Conservation (phyloP, 495 filamentous ascomycete species). For the Penicillium bialowiezense region DNA sequence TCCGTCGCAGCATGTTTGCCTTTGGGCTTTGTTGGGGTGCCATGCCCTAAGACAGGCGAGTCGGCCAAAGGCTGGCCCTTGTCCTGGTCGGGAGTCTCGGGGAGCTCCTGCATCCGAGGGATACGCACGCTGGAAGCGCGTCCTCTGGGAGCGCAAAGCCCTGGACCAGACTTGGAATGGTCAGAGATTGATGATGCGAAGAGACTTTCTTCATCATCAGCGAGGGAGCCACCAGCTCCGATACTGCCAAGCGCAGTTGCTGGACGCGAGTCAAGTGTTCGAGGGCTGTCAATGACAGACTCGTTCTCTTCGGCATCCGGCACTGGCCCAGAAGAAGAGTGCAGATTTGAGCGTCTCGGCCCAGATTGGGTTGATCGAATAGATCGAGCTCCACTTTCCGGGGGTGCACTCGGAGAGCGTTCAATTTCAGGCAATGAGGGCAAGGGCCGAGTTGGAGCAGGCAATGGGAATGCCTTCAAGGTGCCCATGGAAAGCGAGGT, state of each 20-base stretch:
- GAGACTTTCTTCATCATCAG: constrained; percentile 10
- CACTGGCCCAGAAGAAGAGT: constrained; percentile 13
- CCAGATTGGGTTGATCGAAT: constrained; percentile 3
- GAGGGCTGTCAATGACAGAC: constrained; percentile 1
- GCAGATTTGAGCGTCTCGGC: constrained; percentile 2
- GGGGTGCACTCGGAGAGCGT: neutral
- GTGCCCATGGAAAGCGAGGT: constrained; percentile 29
- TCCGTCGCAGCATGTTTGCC: constrained; percentile 13
- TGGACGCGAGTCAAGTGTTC: constrained; percentile 4
- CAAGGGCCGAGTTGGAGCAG: constrained; percentile 36
- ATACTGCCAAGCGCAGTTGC: constrained; percentile 12
- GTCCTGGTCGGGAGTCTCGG: constrained; percentile 7
- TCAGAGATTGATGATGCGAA: constrained; percentile 9
- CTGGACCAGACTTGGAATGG: constrained; percentile 16
- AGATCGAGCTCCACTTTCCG: constrained; percentile 5
- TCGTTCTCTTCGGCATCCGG: constrained; percentile 5
- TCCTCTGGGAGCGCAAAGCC: constrained; percentile 9
- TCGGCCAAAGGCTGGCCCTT: constrained; percentile 16
- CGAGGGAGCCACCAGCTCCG: constrained; percentile 6
- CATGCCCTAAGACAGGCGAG: constrained; percentile 22
- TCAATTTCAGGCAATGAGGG: constrained; percentile 30
- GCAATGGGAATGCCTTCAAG: constrained; percentile 39
- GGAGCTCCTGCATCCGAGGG: constrained; percentile 15
- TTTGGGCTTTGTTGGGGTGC: neutral
- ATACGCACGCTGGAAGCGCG: constrained; percentile 17